A percentile compares a stretch with the other conserved stretches of the same genome.
These are phyloP conservation scores for Discostella stelligeroides DNA, from an alignment of 108 stramenopile species.

Conservation along the genomic window DNA sequence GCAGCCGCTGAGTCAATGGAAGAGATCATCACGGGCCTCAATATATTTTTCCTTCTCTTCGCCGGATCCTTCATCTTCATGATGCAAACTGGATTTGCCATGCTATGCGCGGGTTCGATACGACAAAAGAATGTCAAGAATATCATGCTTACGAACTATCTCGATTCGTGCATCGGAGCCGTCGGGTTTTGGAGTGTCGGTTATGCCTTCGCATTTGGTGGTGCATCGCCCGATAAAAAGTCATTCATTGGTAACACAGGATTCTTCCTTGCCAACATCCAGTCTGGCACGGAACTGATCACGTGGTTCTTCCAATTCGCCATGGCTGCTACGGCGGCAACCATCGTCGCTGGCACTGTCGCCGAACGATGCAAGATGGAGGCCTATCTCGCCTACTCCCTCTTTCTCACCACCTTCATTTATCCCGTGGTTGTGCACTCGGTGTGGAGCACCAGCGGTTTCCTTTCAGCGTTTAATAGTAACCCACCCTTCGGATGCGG, in stretches of 20 bases:
- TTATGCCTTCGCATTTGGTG: constrained; percentile 84
- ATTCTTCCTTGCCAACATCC: constrained; percentile 56
- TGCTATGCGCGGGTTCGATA: constrained; percentile 87
- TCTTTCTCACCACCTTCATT: constrained; percentile 64
- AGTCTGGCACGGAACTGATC: constrained; percentile 22
- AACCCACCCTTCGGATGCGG: constrained; percentile 70
- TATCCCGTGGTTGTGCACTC: constrained; percentile 65
- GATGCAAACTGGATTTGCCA: constrained; percentile 93
- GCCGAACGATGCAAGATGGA: constrained; percentile 73
- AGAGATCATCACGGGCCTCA: constrained; percentile 41
- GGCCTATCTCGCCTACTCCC: constrained; percentile 66
- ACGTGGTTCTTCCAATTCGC: constrained; percentile 63
- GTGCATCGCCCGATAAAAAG: constrained; percentile 17
- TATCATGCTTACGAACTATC: constrained; percentile 89
- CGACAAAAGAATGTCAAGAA: constrained; percentile 87
- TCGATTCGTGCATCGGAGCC: constrained; percentile 86
- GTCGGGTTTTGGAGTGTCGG: constrained; percentile 86
- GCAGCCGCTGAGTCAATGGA: neutral
- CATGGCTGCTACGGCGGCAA: constrained; percentile 57
- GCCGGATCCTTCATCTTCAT: constrained; percentile 88
- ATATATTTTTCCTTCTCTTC: constrained; percentile 81
- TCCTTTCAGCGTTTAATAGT: constrained; percentile 38
- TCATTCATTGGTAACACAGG: constrained; percentile 71
- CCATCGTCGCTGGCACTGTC: constrained; percentile 76
- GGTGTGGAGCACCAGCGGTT: constrained; percentile 51